Conservation (phyloP, 2,329 filamentous ascomycete genomes). For the Dactylellina sp. region DNA sequence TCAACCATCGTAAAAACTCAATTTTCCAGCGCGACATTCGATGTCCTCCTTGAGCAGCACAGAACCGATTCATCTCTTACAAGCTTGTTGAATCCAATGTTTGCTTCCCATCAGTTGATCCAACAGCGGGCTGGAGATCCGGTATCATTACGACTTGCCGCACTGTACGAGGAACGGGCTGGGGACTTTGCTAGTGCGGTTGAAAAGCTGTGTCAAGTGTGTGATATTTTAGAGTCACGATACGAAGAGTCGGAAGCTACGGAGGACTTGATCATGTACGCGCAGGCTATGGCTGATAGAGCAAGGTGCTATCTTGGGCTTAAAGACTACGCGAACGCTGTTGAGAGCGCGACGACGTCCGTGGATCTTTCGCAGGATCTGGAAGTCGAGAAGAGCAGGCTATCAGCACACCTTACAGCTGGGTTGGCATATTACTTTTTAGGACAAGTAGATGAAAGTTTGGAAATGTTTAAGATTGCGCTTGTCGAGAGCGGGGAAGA, state of each 20-base stretch:
- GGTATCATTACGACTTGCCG: conserved; percentile 79
- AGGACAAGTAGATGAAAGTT: conserved; percentile 74
- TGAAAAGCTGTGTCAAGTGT: conserved; percentile 74
- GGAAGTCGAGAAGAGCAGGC: conserved; percentile 76
- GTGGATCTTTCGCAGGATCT: conserved; percentile 80
- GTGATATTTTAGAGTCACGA: conserved; percentile 77
- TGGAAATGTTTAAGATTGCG: conserved; percentile 82
- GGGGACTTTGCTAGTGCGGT: conserved; percentile 76
- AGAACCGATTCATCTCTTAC: conserved; percentile 67
- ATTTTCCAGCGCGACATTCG: conserved; percentile 84
- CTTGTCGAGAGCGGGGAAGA: conserved; percentile 80
- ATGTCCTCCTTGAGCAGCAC: conserved; percentile 74
- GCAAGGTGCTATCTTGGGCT: conserved; percentile 83
- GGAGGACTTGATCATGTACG: conserved; percentile 78
- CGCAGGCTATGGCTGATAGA: conserved; percentile 85
- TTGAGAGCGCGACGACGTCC: conserved; percentile 83
- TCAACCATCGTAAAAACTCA: conserved; percentile 79
- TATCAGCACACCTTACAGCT: conserved; percentile 86
- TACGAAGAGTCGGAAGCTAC: conserved; percentile 86
- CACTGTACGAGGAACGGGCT: conserved; percentile 84
- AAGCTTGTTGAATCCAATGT: conserved; percentile 84
- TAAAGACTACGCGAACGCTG: conserved; percentile 74
- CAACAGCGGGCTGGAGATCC: conserved; percentile 77
- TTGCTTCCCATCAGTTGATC: conserved; percentile 84
- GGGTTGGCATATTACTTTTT: conserved; percentile 84